Percentiles rank a stretch among this genome's conserved stretches.
Conservation (phyloP, 78 protist genomes). For the Cavenderia fasciculata region DNA sequence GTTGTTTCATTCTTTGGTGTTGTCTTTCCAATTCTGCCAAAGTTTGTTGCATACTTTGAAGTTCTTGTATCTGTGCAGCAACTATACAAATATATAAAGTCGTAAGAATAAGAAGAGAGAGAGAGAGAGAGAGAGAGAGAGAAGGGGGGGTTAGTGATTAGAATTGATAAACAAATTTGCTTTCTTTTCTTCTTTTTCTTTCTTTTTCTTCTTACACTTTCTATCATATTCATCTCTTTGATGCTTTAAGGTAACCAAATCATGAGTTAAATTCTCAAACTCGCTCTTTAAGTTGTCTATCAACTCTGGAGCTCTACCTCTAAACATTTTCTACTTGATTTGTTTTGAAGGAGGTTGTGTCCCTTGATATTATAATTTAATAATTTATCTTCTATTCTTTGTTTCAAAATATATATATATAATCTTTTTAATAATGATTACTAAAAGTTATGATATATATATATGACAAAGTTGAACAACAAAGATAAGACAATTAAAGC, state of each 20-base stretch:
- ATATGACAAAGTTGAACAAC: no score
- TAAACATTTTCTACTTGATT: no score
- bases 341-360: no score
- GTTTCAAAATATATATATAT: no score
- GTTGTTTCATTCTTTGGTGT: conserved; percentile 47
- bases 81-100: conserved; percentile 23
- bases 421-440: no score
- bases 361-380: no score
- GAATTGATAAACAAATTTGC: neutral
- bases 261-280: conserved; percentile 48
- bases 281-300: conserved; percentile 56
- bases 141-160: neutral
- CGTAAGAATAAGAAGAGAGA: neutral
- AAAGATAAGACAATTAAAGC: no score
- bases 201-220: conserved; percentile 52
- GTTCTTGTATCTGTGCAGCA: conserved; percentile 43
- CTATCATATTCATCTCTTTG: conserved; percentile 80
- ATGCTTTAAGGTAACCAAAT: conserved; percentile 14
- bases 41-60: conserved; percentile 51
- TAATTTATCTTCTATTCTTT: no score
- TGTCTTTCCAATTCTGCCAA: conserved; percentile 56
- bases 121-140: neutral
- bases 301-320: conserved; percentile 39
- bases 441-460: no score
- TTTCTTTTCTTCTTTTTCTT: neutral